Evolutionary conservation across 169 alveolate species (phyloP).

Genomic region (Blepharisma undulans): DNA sequence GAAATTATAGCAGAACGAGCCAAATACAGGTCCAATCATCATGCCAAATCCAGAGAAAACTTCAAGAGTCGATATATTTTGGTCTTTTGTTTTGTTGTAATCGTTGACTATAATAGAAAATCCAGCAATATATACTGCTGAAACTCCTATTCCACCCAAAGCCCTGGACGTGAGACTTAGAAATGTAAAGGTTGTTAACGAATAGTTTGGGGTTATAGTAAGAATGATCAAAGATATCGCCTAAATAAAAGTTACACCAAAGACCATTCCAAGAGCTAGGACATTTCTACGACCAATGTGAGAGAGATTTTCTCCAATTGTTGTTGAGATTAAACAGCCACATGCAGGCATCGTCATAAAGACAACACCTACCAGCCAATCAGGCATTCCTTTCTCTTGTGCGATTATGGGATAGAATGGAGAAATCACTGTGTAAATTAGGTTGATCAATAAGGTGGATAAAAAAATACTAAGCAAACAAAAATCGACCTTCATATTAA

Average conservation of each 20-base stretch:
- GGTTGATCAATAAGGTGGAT: neutral
- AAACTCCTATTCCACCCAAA: neutral
- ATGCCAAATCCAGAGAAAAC: neutral
- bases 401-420: conserved; percentile 1
- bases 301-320: neutral
- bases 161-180: neutral
- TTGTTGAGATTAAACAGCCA: neutral
- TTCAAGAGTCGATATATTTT: neutral
- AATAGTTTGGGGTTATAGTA: neutral
- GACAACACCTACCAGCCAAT: neutral
- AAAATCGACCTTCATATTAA: neutral
- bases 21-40: neutral
- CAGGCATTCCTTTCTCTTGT: neutral
- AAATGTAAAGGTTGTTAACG: neutral
- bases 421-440: conserved; percentile 2
- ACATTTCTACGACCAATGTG: neutral
- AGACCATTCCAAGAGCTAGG: neutral
- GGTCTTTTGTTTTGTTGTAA: neutral
- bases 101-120: neutral
- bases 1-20: neutral
- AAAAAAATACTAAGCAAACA: neutral
- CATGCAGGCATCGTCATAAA: neutral
- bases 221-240: neutral
- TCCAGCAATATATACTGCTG: neutral
- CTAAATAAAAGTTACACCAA: neutral